These are phyloP conservation scores for Plasmodium gallinaceum DNA, from an alignment of 169 alveolate species.

Conservation along the genomic window DNA sequence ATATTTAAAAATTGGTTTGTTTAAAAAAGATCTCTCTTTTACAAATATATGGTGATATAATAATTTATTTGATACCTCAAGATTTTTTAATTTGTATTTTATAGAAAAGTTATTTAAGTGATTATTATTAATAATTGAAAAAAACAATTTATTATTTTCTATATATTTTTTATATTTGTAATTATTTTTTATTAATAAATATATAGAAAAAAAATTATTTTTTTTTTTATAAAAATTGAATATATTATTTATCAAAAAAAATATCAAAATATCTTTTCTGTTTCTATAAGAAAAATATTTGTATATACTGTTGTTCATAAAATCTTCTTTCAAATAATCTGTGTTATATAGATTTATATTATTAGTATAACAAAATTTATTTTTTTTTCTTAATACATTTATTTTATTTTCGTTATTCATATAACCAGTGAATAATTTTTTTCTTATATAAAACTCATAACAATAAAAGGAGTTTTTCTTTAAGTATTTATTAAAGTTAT, in stretches of 20 bases:
- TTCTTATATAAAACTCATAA: slow-evolving; percentile 14
- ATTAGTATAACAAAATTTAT: background rate
- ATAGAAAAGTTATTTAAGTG: background rate
- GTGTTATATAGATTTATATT: background rate
- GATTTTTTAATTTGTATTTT: background rate
- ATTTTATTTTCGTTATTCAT: background rate
- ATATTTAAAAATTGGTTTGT: background rate
- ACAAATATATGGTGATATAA: background rate
- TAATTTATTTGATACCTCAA: background rate
- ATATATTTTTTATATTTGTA: slow-evolving; percentile 4
- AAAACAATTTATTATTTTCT: slow-evolving; percentile 2
- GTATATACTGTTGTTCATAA: background rate
- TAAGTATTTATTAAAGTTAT: slow-evolving; percentile 4
- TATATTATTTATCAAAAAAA: slow-evolving; percentile 1
- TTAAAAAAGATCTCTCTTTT: background rate
- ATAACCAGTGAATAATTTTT: background rate
- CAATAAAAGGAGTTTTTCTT: slow-evolving; percentile 19
- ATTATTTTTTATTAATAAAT: slow-evolving; percentile 2
- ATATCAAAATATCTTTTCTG: background rate
- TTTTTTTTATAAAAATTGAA: background rate
- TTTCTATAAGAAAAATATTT: background rate
- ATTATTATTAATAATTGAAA: background rate
- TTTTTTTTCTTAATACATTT: background rate
- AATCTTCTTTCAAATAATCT: background rate
- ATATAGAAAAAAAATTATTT: background rate